phyloP scores from a whole-genome alignment of 305 asterid species.

The Fraxinus velutina region DNA sequence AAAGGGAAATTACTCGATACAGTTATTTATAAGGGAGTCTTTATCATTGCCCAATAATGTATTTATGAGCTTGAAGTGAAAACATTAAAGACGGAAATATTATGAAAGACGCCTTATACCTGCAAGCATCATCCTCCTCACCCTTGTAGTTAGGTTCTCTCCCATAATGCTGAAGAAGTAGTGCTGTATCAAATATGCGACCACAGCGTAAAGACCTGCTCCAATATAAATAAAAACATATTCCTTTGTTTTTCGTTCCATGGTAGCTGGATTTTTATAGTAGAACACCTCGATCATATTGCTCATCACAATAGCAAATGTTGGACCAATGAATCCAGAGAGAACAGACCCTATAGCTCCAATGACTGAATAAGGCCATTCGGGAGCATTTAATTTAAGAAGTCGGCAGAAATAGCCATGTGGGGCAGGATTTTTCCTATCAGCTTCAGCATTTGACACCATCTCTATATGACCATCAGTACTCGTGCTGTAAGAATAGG shows the following conservation, averaged over 20 bases:
- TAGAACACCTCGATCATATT: slow-evolving; percentile 98
- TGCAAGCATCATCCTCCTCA: slow-evolving; percentile 97
- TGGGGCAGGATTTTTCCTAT: slow-evolving; percentile 78
- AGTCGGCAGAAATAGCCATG: slow-evolving; percentile 80
- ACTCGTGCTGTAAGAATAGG: slow-evolving; percentile 91
- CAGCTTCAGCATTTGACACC: slow-evolving; percentile 90
- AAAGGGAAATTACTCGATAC: not conserved
- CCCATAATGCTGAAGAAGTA: slow-evolving; percentile 99
- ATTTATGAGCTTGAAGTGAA: not conserved
- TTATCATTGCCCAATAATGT: not conserved
- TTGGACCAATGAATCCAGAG: slow-evolving; percentile 72
- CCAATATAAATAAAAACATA: slow-evolving; percentile 86
- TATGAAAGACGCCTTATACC: slow-evolving; percentile 37
- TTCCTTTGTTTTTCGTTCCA: slow-evolving; percentile 89
- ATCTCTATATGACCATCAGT: slow-evolving; percentile 95
- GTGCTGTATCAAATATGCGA: slow-evolving; percentile 88
- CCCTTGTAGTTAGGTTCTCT: slow-evolving; percentile 93
- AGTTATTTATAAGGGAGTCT: not conserved
- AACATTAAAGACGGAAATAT: not conserved
- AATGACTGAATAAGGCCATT: slow-evolving; percentile 94
- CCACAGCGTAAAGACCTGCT: slow-evolving; percentile 87
- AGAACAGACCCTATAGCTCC: slow-evolving; percentile 64
- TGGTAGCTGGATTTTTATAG: slow-evolving; percentile 61
- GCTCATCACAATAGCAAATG: slow-evolving; percentile 94
- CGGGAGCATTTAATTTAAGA: slow-evolving; percentile 84